Evolutionary conservation across 2,329 filamentous ascomycete species (phyloP), one percentile per base, ranked within the genome.

Genomic region (Sphaerulina musiva): DNA sequence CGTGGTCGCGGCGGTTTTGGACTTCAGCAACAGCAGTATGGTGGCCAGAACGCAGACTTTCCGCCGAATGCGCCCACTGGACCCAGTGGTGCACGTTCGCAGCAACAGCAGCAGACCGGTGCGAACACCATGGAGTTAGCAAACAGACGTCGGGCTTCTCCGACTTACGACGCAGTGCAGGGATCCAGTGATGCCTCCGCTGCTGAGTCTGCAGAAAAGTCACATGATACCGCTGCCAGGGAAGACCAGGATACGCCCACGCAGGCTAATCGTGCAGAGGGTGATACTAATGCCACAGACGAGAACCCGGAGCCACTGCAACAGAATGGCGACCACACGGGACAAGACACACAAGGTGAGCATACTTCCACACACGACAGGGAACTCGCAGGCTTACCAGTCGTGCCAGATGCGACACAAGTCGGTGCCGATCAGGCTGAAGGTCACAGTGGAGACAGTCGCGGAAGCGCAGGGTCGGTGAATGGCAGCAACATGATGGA

Each of bases 221-320:
- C 53, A 46, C 26, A 58, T 34, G 52, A 54, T 46, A 48, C 54
- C 20, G 54, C 57, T 40, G 49, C 51, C 43, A 51, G 48, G 67
- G 68, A 60, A 61, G 65, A 67, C 69, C 61, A 66, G 53, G 64
- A 64, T 59, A 61, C 51, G 63, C 60, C 60, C 63, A 59, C 45
- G 62, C 62, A 67, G 58, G 63, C 66, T 69, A 65, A 68, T 41
- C 53, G 59, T 54, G 66, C 68, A 59, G 58, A 55, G 52, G 54
- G 57, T 43, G 66, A 59, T 55, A 67, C 66, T 60, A 65, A 62
- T 58, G 57, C 59, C 47, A 45, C 62, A 62, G 61, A 51, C 42
- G 55, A 58, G 14, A 54, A 53, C 39, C 12, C 39, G n/a, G 51
- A 54, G 38, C 26, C 53, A 26, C 48, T 38, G 9, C 44, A 59